Evolutionary conservation across 2,329 filamentous ascomycete genomes (phyloP), one percentile per base, ranked within the genome.

Genomic region (Colletotrichum spaethianum): DNA sequence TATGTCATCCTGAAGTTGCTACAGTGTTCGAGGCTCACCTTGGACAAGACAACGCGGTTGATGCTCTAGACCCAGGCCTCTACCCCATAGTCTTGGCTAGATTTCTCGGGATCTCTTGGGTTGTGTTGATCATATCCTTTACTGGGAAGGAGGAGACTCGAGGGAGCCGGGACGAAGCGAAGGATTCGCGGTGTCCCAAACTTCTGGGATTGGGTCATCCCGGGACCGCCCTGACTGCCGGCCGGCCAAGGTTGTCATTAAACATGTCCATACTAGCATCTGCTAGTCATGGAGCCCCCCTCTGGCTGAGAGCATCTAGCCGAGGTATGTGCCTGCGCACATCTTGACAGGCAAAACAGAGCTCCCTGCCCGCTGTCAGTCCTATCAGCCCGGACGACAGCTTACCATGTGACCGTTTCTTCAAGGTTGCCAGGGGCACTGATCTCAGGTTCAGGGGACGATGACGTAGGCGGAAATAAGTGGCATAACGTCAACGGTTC

Each of bases 111-210:
- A 63, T 26, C 28, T 63, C 31, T 52, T 52, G n/a, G 36, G 16
- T 11, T 55, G 36, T 38, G 36, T 36, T 52, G 62, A 64, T 64
- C 62, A 44, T 44, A 33, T n/a, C 38, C 44, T 42, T 46, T 53
- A 16, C 48, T 53, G 61, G 36, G 16, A 63, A 33, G 33, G 61
- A n/a, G 6, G 23, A 28, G 48, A 28, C 9, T 40, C 12, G 40
- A 38, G 23, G 20, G 9, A 23, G 12, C 28, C 14, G 42, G 16
- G 38, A 38, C 20, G 16, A 20, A 7, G n/a, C 42, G 31, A 23
- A 44, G 20, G 31, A 38, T 50, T 50, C 44, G 18, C 31, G 11
- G 8, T 31, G 44, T 50, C 20, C 59, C 31, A 40, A n/a, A 26
- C 14, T 28, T 11, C 5, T 52, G 60, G 60, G 23, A 40, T 12